Percentiles rank a stretch among this genome's conserved stretches.
These are phyloP conservation scores for Gomphus bonarii DNA, from an alignment of 1,284 basidiomycete species.

Conservation along the genomic window DNA sequence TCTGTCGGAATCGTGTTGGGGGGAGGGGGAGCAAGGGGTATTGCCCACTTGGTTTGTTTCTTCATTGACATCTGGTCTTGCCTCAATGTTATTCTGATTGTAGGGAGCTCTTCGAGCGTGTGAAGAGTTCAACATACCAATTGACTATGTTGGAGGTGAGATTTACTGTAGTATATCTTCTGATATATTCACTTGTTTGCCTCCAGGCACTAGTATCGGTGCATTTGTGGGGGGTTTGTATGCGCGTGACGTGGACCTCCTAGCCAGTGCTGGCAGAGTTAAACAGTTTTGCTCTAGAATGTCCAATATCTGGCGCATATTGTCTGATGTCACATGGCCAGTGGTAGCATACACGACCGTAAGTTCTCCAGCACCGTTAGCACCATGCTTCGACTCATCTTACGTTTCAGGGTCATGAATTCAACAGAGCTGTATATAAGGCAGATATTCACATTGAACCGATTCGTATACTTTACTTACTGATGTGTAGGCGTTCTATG, in stretches of 20 bases:
- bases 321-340: slow-evolving; percentile 95
- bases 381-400: slow-evolving; percentile 9
- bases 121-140: slow-evolving; percentile 86
- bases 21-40: slow-evolving; percentile 91
- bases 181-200: neutral
- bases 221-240: slow-evolving; percentile 94
- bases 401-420: slow-evolving; percentile 70
- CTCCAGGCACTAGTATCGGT: slow-evolving; percentile 78
- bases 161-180: neutral
- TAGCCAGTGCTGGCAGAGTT: slow-evolving; percentile 79
- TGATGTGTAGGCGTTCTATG: slow-evolving; percentile 65
- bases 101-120: slow-evolving; percentile 85
- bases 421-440: slow-evolving; percentile 80
- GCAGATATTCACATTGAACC: slow-evolving; percentile 24
- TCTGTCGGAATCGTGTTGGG: slow-evolving; percentile 93
- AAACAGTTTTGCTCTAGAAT: slow-evolving; percentile 87
- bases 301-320: slow-evolving; percentile 89
- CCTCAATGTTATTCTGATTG: neutral
- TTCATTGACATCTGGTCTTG: slow-evolving; percentile 10
- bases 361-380: slow-evolving; percentile 21
- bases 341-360: slow-evolving; percentile 97
- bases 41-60: slow-evolving; percentile 75
- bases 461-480: neutral
- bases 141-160: slow-evolving; percentile 81
- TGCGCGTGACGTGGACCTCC: slow-evolving; percentile 85